These are phyloP conservation scores for Clonostachys rhizophaga DNA, from an alignment of 2,329 filamentous ascomycete species.

Conservation along the genomic window DNA sequence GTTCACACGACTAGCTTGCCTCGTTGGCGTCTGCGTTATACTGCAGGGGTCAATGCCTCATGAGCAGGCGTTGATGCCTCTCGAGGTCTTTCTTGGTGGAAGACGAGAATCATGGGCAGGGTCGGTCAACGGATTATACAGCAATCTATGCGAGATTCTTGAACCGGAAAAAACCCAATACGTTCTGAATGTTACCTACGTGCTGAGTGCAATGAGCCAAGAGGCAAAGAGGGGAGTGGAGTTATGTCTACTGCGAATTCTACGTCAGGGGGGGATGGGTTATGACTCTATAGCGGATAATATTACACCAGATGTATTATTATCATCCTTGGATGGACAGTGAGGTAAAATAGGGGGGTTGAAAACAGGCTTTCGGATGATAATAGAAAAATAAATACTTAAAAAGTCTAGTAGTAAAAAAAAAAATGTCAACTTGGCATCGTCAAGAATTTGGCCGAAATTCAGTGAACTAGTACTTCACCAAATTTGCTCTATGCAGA, in stretches of 20 bases:
- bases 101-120: not conserved
- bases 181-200: not conserved
- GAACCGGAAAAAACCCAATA: not conserved
- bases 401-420: not conserved
- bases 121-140: slow-evolving; percentile 1
- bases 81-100: not conserved
- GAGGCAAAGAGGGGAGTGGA: slow-evolving; percentile 1
- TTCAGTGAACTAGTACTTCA: not conserved
- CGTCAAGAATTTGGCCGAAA: not conserved
- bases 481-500: not conserved
- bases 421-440: not conserved
- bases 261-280: not conserved
- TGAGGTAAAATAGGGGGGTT: not conserved
- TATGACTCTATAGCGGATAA: not conserved
- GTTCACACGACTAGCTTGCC: slow-evolving; percentile 1
- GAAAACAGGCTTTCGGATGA: not conserved
- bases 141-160: not conserved
- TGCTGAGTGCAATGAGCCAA: slow-evolving; percentile 1
- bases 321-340: not conserved
- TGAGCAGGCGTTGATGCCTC: not conserved
- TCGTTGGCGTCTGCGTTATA: slow-evolving; percentile 1
- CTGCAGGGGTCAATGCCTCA: not conserved
- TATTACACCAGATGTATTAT: not conserved
- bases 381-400: not conserved
- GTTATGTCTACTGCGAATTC: slow-evolving; percentile 1